Evolutionary conservation across 768 basidiomycete genomes (phyloP), one percentile per base, ranked within the genome.

Genomic region (Lentinula guzmanii): DNA sequence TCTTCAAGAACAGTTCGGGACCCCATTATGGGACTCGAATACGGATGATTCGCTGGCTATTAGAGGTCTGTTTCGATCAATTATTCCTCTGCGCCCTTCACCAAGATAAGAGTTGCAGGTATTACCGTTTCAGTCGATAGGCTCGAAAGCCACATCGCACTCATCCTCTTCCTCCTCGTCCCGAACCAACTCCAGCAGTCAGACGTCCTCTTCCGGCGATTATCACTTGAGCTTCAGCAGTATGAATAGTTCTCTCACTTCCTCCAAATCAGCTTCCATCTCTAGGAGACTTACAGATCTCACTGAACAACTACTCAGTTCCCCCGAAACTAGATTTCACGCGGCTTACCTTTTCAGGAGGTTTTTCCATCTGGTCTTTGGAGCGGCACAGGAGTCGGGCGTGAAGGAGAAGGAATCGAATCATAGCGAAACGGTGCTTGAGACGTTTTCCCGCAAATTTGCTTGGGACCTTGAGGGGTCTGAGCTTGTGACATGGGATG

Each of bases 301-400:
- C 31, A 69, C 74, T 43, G 82, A 87, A 53, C 84, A 89, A 59
- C 76, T 90, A 28, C 68, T 69, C 7, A 77, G 72, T 2, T 85
- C 81, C 0, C 77, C 76, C 0, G 80, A 87, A 62, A 87, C 87
- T 15, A 78, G 85, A 3, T 89, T 87, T 64, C 86, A 89, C 60
- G 87, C 87, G 0, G 82, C 75, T 0, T 80, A 84, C 67, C 70
- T 89, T 63, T 86, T 89, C 64, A 70, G 78, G 24, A 77, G 85
- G 18, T 89, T 85, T 62, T 82, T 85, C 65, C 72, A 76, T 34
- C 67, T 78, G 28, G 69, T 82, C 1, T 72, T 75, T 31, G 52
- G 61, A 55, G 68, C 39, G 33, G 18, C 52, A 39, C n/a, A 53
- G 16, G 42, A 59, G 21, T 43, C 39, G 24, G n/a, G 15, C 3